These are phyloP conservation scores for Heterobasidion parviporum DNA, from an alignment of 1,284 basidiomycete species.

Conservation along the genomic window DNA sequence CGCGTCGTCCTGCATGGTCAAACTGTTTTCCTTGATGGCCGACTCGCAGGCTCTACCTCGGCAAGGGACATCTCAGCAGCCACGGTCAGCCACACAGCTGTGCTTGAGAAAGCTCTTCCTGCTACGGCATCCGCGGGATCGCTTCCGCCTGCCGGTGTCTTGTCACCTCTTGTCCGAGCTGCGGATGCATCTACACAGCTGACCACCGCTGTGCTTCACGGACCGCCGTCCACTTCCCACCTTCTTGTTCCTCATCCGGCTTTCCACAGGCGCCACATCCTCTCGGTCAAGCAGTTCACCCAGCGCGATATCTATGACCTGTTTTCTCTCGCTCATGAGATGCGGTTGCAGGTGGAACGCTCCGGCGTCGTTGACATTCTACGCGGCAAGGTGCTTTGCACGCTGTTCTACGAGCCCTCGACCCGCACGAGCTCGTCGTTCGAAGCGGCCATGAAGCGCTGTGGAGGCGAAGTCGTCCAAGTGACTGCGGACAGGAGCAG, in stretches of 20 bases:
- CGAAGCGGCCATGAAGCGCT: slow-evolving; percentile 97
- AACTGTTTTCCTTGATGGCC: slow-evolving; percentile 90
- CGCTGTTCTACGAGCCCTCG: slow-evolving; percentile 97
- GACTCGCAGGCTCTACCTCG: slow-evolving; percentile 48
- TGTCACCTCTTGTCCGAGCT: slow-evolving; percentile 1
- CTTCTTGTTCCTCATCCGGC: slow-evolving; percentile 53
- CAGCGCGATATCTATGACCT: slow-evolving; percentile 90
- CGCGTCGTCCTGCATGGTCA: slow-evolving; percentile 90
- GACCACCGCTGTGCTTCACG: slow-evolving; percentile 15
- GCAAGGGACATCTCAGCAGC: slow-evolving; percentile 82
- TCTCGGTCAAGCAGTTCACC: slow-evolving; percentile 91
- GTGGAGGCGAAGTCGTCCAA: slow-evolving; percentile 91
- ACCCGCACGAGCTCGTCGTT: slow-evolving; percentile 97
- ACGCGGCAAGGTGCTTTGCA: slow-evolving; percentile 87
- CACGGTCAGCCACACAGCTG: slow-evolving; percentile 40
- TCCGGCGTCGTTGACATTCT: slow-evolving; percentile 87
- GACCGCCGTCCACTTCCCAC: slow-evolving; percentile 32
- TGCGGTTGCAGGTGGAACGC: slow-evolving; percentile 93
- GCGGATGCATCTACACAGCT: slow-evolving; percentile 8
- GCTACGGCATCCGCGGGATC: not conserved
- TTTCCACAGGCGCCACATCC: slow-evolving; percentile 84
- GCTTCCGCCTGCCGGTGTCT: slow-evolving; percentile 2
- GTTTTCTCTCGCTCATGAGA: slow-evolving; percentile 93
- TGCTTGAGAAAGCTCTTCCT: slow-evolving; percentile 4
- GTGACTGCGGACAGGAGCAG: slow-evolving; percentile 81